Evolutionary conservation across 345 rosid genomes (phyloP), one percentile per base, ranked within the genome.

Genomic region (Camelina sativa): DNA sequence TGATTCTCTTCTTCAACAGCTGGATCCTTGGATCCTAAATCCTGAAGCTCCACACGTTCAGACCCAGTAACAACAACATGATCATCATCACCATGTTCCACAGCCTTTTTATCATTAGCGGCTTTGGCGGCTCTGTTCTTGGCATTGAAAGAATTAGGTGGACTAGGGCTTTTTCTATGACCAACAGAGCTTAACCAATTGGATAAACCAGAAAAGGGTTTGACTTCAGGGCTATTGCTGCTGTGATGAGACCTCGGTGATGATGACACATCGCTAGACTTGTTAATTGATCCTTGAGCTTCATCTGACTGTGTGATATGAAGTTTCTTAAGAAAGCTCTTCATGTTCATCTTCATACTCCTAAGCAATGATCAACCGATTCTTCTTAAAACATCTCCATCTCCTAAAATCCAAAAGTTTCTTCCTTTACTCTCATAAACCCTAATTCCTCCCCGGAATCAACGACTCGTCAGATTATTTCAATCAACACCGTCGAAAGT

Each of bases 1-100:
- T 93, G 98, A 86, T 87, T 91, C 84, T 93, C 96, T 79, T 93
- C 98, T 80, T 89, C 98, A 67, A 87, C 53, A 77, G 88, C 97
- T 20, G 80, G 76, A 53, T 76, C 79, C 80, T 86, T 88, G 0
- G 88, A 81, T 55, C 85, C 74, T 8, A 37, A 58, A 38, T 50
- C 74, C 3, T 60, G 62, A 55, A 58, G 23, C 40, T 50, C 47
- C 32, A 22, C 58, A 63, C 1, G 10, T 51, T 72, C 76, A 1
- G 32, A 52, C 7, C 46, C 70, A 73, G 64, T 67, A 53, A 85
- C 86, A 71, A 72, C 82, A 72, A 71, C 82, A 41, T 65, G 81
- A 19, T 88, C 82, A 69, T 82, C 91, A 62, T 64, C 91, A 62
- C 68, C 69, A 5, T 74, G 77, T n/a, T 92, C 94, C 28, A 71